Evolutionary conservation across 257 asterid genomes (phyloP).

Genomic region (Parsonsia alboflavescens): DNA sequence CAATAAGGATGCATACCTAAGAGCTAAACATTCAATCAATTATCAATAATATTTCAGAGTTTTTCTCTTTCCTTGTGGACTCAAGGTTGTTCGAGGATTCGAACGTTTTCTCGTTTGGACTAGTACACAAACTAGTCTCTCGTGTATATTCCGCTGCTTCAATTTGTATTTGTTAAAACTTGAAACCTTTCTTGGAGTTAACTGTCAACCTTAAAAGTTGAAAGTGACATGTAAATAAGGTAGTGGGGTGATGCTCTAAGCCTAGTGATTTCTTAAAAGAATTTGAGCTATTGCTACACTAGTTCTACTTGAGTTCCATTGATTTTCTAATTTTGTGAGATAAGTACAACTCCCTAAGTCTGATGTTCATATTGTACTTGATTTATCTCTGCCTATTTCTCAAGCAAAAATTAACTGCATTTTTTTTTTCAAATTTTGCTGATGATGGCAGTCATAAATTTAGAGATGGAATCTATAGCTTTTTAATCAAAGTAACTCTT

Average conservation of each 20-base stretch:
- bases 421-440: neutral
- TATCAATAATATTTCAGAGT: no score
- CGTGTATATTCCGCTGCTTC: no score
- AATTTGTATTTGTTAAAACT: no score
- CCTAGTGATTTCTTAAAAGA: neutral
- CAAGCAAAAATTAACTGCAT: neutral
- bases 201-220: no score
- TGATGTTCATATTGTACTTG: neutral
- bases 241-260: neutral
- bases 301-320: neutral
- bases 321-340: neutral
- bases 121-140: no score
- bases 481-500: neutral
- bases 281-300: neutral
- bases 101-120: no score
- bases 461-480: neutral
- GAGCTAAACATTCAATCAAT: no score
- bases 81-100: no score
- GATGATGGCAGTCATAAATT: neutral
- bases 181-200: no score
- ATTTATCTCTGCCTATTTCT: neutral
- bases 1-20: no score
- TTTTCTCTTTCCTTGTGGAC: no score
- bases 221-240: no score
- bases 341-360: neutral